These are phyloP conservation scores for Hsuehochloa calcarea DNA, from an alignment of 176 grass and related monocot species.

Conservation along the genomic window DNA sequence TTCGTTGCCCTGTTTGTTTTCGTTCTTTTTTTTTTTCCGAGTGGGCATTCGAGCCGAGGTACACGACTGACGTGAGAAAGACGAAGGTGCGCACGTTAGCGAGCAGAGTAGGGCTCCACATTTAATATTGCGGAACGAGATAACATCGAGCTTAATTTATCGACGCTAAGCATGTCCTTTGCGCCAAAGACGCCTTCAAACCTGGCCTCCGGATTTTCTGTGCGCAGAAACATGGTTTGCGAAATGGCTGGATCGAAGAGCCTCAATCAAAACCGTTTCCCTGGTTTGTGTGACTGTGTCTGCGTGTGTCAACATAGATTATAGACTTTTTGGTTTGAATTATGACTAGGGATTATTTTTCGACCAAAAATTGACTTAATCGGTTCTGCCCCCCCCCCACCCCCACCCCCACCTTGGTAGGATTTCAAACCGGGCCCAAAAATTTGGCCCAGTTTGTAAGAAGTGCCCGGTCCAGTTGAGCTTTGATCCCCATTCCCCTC, in stretches of 20 bases:
- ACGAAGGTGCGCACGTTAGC: constrained; percentile 33
- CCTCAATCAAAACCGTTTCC: background rate
- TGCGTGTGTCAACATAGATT: background rate
- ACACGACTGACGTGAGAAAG: constrained; percentile 34
- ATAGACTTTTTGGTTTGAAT: no score
- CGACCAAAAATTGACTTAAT: no score
- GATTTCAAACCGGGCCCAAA: no score
- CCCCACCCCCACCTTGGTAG: no score
- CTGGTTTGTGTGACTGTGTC: background rate
- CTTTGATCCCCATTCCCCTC: fast-evolving
- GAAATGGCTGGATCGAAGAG: background rate
- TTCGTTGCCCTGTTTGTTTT: background rate
- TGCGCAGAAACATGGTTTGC: background rate
- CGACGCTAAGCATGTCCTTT: constrained; percentile 5
- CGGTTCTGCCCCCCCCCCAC: no score
- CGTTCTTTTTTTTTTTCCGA: background rate
- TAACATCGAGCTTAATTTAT: constrained; percentile 33
- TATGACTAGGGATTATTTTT: no score
- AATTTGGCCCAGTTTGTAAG: no score
- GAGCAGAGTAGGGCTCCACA: background rate
- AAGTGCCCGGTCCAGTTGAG: no score
- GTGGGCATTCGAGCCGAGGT: background rate
- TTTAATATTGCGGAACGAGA: background rate
- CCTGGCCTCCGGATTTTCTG: background rate
- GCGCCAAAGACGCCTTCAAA: constrained; percentile 33